Base-by-base conservation (phyloP, 176 grass and related monocot species). In the Bolboschoenus planiculmis region DNA sequence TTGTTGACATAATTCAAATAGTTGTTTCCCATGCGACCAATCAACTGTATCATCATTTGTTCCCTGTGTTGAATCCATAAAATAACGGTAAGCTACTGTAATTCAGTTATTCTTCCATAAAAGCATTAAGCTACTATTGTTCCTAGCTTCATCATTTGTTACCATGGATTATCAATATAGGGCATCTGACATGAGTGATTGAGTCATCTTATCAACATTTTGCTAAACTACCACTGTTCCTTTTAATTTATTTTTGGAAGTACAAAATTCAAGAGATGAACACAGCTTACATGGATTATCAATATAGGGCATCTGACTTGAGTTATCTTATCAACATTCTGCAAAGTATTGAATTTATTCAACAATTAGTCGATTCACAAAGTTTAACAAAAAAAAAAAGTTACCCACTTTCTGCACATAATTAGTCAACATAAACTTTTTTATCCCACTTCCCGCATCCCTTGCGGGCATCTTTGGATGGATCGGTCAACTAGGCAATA, bases 271-370 rank as follows among this genome's bases (percentile, higher is more conserved):
- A 78, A 47, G 77, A 23, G 31, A 63, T 60, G 50, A 58, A 62
- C 27, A 33, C 20, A 83, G 78, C 95, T 94, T 89, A 98, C 95
- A 91, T 98, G 92, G 65, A 98, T 94, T 76, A 98, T 83, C 85
- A 92, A 63, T 72, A 98, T 83, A 0, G 92, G 92, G 62, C 92
- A 98, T 86, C 83, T 95, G 50, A 98, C 89, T 59, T 65, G 84
- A 18, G 88, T 80, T 4, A 98, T 93, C 87, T 97, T 98, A 37
- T 98, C 90, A 24, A 94, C 91, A 65, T 98, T 98, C 95, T 98
- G 92, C 78, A 87, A 65, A 15, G 37, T 8, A 75, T 75, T 30
- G 5, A 42, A 75, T 48, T 48, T 27, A 75, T 30, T 48, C 2
- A 75, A 50, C 24, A 75, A 47, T 47, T 16, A 48, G 43, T 48